Evolutionary conservation across 75 land plant genomes (phyloP).

Genomic region (Cunninghamia lanceolata): DNA sequence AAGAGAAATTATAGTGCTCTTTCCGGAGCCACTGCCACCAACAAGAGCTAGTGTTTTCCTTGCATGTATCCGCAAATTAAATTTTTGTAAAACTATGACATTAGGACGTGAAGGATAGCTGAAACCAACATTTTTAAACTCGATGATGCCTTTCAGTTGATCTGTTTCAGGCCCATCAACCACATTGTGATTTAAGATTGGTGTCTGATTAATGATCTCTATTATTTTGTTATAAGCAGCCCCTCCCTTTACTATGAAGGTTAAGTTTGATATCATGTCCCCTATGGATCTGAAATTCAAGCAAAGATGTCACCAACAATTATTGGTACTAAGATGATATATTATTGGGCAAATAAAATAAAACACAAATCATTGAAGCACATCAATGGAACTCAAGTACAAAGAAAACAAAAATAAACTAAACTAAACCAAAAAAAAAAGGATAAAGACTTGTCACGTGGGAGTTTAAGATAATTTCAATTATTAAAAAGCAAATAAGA

Average conservation of each 20-base stretch:
- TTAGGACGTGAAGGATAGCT: slow-evolving; percentile 68
- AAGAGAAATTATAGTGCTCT: slow-evolving; percentile 62
- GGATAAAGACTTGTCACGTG: slow-evolving; percentile 11
- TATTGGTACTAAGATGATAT: neutral
- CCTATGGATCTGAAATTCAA: neutral
- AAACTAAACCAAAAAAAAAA: too few relatives aligned
- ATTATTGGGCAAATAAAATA: neutral
- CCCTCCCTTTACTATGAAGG: slow-evolving; percentile 57
- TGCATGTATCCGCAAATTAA: slow-evolving; percentile 41
- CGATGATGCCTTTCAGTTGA: slow-evolving; percentile 48
- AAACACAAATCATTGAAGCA: too few relatives aligned
- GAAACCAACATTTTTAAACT: slow-evolving; percentile 57
- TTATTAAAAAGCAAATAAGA: slow-evolving; percentile 15
- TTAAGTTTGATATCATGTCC: slow-evolving; percentile 28
- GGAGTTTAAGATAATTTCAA: too few relatives aligned
- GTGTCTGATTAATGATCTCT: slow-evolving; percentile 56
- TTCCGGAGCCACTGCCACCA: slow-evolving; percentile 65
- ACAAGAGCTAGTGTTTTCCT: slow-evolving; percentile 64
- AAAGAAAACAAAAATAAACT: too few relatives aligned
- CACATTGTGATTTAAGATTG: slow-evolving; percentile 51
- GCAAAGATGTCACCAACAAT: neutral
- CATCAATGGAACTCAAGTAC: too few relatives aligned
- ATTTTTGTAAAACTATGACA: slow-evolving; percentile 38
- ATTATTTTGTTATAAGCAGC: slow-evolving; percentile 67
- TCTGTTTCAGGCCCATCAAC: slow-evolving; percentile 26